A percentile compares a stretch with the other conserved stretches of the same genome.
Evolutionary conservation across 106 monocot species (phyloP).

Genomic region (Apostasia ramifera): DNA sequence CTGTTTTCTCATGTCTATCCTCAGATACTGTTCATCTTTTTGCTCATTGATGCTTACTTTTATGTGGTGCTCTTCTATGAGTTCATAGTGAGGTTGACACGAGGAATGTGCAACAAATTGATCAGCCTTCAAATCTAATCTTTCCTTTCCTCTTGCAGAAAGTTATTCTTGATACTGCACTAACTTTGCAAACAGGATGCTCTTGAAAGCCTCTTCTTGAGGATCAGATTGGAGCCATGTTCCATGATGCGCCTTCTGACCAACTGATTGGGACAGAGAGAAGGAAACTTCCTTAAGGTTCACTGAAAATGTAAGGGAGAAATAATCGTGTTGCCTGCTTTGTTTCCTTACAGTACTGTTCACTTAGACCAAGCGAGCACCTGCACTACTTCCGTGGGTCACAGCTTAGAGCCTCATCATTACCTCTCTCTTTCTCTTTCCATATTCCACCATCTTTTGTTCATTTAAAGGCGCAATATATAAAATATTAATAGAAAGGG

Average conservation of each 20-base stretch:
- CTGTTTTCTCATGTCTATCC: slow-evolving; percentile 21
- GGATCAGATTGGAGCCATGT: neutral
- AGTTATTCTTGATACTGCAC: neutral
- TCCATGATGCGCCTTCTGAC: neutral
- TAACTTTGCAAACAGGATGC: neutral
- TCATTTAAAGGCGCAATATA: too few relatives aligned
- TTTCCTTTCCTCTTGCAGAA: neutral
- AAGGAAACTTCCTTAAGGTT: neutral
- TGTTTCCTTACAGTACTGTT: neutral
- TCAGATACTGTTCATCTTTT: slow-evolving; percentile 15
- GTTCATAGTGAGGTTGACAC: neutral
- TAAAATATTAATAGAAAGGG: too few relatives aligned
- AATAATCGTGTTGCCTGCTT: neutral
- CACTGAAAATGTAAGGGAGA: neutral
- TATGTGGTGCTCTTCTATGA: slow-evolving; percentile 11
- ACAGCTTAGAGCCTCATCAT: too few relatives aligned
- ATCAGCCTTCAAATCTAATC: too few relatives aligned
- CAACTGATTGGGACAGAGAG: neutral
- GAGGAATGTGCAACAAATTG: too few relatives aligned
- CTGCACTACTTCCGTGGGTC: neutral
- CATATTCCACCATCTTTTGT: too few relatives aligned
- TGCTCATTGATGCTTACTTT: slow-evolving; percentile 18
- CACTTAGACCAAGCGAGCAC: neutral
- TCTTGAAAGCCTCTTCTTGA: neutral
- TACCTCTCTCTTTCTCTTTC: too few relatives aligned